Conservation (phyloP, 2,329 filamentous ascomycete species). For the Orbilia blumenaviensis region DNA sequence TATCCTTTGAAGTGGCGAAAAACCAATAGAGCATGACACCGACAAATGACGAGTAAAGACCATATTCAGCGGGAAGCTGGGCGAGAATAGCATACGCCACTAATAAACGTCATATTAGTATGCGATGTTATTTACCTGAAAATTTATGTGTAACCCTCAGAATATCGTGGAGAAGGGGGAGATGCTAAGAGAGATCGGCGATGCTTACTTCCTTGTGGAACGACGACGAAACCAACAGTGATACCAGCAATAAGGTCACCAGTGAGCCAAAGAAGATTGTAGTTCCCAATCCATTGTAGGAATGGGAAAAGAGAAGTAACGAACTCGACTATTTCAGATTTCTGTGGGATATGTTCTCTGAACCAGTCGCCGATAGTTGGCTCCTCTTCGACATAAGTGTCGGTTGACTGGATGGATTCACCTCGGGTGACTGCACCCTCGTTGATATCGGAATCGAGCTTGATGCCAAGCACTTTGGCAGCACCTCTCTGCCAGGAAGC, state of each 20-base stretch:
- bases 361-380: slow-evolving; percentile 81
- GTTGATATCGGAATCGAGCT: slow-evolving; percentile 45
- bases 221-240: slow-evolving; percentile 79
- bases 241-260: slow-evolving; percentile 90
- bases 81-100: slow-evolving; percentile 91
- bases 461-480: slow-evolving; percentile 51
- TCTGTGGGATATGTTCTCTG: slow-evolving; percentile 69
- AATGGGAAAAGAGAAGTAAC: slow-evolving; percentile 75
- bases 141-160: not conserved
- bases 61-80: slow-evolving; percentile 80
- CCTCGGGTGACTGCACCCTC: slow-evolving; percentile 31
- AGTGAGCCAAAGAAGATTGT: slow-evolving; percentile 87
- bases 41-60: slow-evolving; percentile 95
- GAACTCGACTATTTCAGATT: slow-evolving; percentile 69
- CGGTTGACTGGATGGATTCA: slow-evolving; percentile 63
- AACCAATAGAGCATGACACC: slow-evolving; percentile 96
- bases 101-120: slow-evolving; percentile 23
- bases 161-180: not conserved
- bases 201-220: slow-evolving; percentile 78
- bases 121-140: not conserved
- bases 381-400: slow-evolving; percentile 83
- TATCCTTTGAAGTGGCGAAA: slow-evolving; percentile 97
- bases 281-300: slow-evolving; percentile 83
- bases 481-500: slow-evolving; percentile 35
- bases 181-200: not conserved